Evolutionary conservation across 2,329 filamentous ascomycete genomes (phyloP).

Genomic region (Aquanectria penicillioides): DNA sequence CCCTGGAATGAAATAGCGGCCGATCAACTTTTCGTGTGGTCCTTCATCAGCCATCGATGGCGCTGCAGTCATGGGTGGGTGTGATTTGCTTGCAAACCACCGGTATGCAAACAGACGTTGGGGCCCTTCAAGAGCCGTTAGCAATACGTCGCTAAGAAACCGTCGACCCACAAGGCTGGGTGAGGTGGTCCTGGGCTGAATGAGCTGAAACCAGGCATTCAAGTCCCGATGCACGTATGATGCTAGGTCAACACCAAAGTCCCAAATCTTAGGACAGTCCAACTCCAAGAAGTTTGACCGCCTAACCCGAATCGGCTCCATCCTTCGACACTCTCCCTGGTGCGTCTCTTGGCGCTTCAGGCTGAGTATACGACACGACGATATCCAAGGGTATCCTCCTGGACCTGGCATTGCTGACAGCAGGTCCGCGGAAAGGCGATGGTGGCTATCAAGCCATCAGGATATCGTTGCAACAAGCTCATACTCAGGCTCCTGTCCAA

Average conservation of each 20-base stretch:
- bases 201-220: slow-evolving; percentile 20
- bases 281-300: not conserved
- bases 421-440: slow-evolving; percentile 3
- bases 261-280: slow-evolving; percentile 4
- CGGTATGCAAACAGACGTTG: too few species aligned
- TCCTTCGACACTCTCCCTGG: slow-evolving; percentile 15
- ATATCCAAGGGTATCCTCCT: not conserved
- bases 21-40: not conserved
- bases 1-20: not conserved
- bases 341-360: slow-evolving; percentile 5
- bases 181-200: slow-evolving; percentile 26
- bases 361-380: not conserved
- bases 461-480: not conserved
- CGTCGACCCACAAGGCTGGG: slow-evolving; percentile 28
- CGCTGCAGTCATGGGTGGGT: not conserved
- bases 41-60: too few species aligned
- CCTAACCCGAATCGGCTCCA: slow-evolving; percentile 19
- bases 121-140: slow-evolving; percentile 11
- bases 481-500: too few species aligned
- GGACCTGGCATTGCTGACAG: not conserved
- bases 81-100: slow-evolving; percentile 5
- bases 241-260: slow-evolving; percentile 22
- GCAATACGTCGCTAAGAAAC: slow-evolving; percentile 1
- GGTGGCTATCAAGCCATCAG: not conserved
- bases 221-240: not conserved